Conservation (phyloP, 495 filamentous ascomycete species). For the Venustampulla echinocandica region DNA sequence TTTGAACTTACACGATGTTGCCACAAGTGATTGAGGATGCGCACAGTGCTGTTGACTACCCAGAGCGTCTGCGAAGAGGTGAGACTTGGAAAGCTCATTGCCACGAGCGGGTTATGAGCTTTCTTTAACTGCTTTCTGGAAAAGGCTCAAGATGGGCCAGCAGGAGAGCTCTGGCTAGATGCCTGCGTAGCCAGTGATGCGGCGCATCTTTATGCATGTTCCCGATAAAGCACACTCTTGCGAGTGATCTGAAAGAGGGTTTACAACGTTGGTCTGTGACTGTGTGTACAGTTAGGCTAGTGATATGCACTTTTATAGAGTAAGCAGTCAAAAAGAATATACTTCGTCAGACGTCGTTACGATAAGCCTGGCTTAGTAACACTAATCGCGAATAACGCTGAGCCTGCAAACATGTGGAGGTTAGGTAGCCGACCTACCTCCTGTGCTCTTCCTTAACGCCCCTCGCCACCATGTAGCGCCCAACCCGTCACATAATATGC, state of each 20-base stretch:
- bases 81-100: not conserved
- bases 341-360: too few species aligned
- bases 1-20: constrained; percentile 1
- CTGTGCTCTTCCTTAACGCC: too few species aligned
- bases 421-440: too few species aligned
- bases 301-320: too few species aligned
- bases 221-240: not conserved
- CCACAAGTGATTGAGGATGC: not conserved
- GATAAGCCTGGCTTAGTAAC: too few species aligned
- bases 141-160: too few species aligned
- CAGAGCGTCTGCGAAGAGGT: not conserved
- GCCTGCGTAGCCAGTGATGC: not conserved
- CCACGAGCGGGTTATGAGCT: not conserved
- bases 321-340: too few species aligned
- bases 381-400: too few species aligned
- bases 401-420: too few species aligned
- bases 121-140: too few species aligned
- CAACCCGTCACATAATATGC: constrained; percentile 9
- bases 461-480: not conserved
- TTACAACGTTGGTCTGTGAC: not conserved
- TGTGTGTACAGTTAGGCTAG: not conserved
- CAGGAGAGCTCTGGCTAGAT: too few species aligned
- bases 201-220: not conserved
- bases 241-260: not conserved
- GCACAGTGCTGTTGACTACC: not conserved